Base-by-base conservation (phyloP, 345 rosid species). In the Bruguiera gymnorhiza region DNA sequence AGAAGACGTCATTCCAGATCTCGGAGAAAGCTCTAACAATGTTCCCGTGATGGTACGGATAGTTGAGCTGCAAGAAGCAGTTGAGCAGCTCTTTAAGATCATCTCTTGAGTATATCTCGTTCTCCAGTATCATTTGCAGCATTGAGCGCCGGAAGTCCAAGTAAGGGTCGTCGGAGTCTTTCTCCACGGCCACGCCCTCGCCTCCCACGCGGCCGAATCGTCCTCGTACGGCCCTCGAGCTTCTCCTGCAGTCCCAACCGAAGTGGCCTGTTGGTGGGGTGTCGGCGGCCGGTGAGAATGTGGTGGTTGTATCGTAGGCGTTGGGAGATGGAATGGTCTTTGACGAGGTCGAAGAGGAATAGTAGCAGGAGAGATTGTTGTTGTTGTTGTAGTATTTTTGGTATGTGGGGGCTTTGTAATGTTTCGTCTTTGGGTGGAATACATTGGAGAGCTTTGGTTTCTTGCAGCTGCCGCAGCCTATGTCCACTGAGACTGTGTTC, bases 91-190 rank as follows among this genome's bases (percentile, higher is more conserved):
- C 93, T 69, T 79, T 82, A 1, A 92, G 82, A 43, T 92, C 99
- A 6, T 92, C 93, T 74, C 84, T 89, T 0, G 93, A 83, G 80
- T 95, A 92, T 60, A 92, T 88, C 79, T 89, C 86, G 60, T 92
- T 92, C 79, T 89, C 93, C 74, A 95, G 67, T 70, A 95, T 90
- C 99, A 92, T 95, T 64, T 95, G 97, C 69, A 95, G 85, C 97
- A 95, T 95, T 2, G 99, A 95, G 32, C 87, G 88, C 37, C 95
- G 73, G 82, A 95, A 95, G 68, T 95, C 99, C 55, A 88, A 62
- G 67, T 88, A 92, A 21, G 99, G 99, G 76, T 95, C 99, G 19
- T 87, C 89, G 20, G 97, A 95, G 30, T 95, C 97, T 70, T 95
- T 95, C 85, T 87, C 97, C n/a, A 95, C 91, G 6, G 97, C 97